A percentile compares a stretch with the other conserved stretches of the same genome.
phyloP scores from a whole-genome alignment of 1,139 yeast genomes.

The Yamadazyma taylorii region DNA sequence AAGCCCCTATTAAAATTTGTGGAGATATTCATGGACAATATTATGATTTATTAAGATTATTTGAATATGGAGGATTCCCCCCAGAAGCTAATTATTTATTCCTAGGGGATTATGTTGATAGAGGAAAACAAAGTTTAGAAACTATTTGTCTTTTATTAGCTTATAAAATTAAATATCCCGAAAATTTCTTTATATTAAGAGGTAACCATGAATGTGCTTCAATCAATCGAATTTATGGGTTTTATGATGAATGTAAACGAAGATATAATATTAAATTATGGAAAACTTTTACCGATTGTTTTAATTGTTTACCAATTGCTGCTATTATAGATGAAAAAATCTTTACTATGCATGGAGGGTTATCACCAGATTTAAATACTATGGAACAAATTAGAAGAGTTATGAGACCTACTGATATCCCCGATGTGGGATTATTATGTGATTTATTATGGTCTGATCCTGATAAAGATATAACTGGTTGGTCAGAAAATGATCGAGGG shows the following conservation, averaged over 20 bases:
- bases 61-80: slow-evolving; percentile 98
- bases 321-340: slow-evolving; percentile 97
- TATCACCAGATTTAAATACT: slow-evolving; percentile 92
- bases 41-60: slow-evolving; percentile 89
- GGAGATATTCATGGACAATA: slow-evolving; percentile 99
- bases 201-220: slow-evolving; percentile 99
- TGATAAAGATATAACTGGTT: slow-evolving; percentile 94
- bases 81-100: slow-evolving; percentile 97
- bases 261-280: slow-evolving; percentile 95
- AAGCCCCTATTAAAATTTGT: slow-evolving; percentile 92
- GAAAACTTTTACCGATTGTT: slow-evolving; percentile 97
- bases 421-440: slow-evolving; percentile 93
- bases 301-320: slow-evolving; percentile 96
- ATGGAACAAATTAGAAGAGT: slow-evolving; percentile 98
- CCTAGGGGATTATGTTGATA: slow-evolving; percentile 63
- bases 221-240: slow-evolving; percentile 94
- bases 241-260: slow-evolving; percentile 96
- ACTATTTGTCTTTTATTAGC: slow-evolving; percentile 91
- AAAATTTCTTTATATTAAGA: slow-evolving; percentile 89
- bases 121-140: slow-evolving; percentile 96
- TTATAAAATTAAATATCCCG: slow-evolving; percentile 95
- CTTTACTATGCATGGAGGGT: slow-evolving; percentile 98
- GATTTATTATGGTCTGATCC: slow-evolving; percentile 98
- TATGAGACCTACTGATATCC: slow-evolving; percentile 98
- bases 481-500: slow-evolving; percentile 98